These are phyloP conservation scores for Volvariella surrecta DNA, from an alignment of 1,284 basidiomycete genomes.

Conservation along the genomic window DNA sequence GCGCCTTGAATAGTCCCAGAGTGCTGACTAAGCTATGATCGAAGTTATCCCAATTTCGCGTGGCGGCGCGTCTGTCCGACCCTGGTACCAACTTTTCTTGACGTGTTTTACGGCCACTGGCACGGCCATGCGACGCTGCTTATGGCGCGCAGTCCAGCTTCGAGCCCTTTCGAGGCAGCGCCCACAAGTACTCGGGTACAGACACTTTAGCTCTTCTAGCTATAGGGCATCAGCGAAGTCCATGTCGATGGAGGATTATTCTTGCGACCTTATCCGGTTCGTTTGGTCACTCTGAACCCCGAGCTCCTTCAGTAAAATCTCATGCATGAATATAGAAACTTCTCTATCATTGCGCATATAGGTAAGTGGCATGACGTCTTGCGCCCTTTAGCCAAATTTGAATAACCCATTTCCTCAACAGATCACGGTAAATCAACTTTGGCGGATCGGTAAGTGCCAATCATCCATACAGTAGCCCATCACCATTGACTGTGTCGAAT, in stretches of 20 bases:
- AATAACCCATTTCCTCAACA: too few species aligned
- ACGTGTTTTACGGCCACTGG: background rate
- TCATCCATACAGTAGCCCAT: background rate
- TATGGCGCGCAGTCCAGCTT: conserved; percentile 31
- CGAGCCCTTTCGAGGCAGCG: conserved; percentile 17
- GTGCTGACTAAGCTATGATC: conserved; percentile 13
- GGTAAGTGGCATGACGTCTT: too few species aligned
- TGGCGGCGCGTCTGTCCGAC: conserved; percentile 11
- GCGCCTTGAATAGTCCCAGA: background rate
- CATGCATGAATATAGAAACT: conserved; percentile 50
- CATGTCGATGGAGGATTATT: conserved; percentile 61
- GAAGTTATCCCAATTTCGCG: background rate
- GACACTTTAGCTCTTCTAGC: conserved; percentile 25
- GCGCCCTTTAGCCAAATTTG: too few species aligned
- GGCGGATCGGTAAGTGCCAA: conserved; percentile 62
- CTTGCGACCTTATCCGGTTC: conserved; percentile 72
- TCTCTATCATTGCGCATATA: conserved; percentile 93
- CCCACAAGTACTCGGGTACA: conserved; percentile 11
- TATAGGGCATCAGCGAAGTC: conserved; percentile 18
- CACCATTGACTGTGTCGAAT: conserved; percentile 2
- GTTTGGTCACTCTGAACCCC: conserved; percentile 9
- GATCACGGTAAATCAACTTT: conserved; percentile 93
- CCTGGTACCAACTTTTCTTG: conserved; percentile 9
- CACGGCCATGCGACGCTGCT: conserved; percentile 22
- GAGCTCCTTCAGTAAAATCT: conserved; percentile 6